Conservation (phyloP, 1,139 yeast genomes). For the Pichia sp. region DNA sequence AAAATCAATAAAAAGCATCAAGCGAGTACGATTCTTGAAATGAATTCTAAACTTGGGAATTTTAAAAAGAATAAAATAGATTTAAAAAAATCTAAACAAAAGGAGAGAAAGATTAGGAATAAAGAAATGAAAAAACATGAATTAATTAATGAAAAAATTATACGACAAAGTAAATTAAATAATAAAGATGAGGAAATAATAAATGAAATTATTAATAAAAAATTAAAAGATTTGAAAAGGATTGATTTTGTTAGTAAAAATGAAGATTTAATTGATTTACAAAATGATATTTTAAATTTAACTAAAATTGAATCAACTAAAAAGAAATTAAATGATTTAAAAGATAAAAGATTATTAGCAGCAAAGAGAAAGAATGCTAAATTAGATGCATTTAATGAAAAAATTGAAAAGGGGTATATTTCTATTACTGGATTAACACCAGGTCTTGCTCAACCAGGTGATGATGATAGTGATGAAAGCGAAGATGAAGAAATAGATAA, state of each 20-base stretch:
- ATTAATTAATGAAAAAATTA: conserved; percentile 37
- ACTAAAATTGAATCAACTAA: conserved; percentile 7
- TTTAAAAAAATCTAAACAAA: conserved; percentile 11
- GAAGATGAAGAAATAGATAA: conserved; percentile 14
- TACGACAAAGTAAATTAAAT: conserved; percentile 46
- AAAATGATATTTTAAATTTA: conserved; percentile 16
- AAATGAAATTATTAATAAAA: conserved; percentile 43
- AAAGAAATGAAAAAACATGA: conserved; percentile 34
- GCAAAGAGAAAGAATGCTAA: conserved; percentile 29
- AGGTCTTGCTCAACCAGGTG: conserved; percentile 85
- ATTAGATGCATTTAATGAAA: conserved; percentile 32
- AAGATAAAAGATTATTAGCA: conserved; percentile 5
- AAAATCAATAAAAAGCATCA: conserved; percentile 10
- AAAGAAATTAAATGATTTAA: conserved; percentile 7
- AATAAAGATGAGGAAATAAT: conserved; percentile 35
- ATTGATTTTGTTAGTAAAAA: conserved; percentile 40
- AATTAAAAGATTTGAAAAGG: conserved; percentile 38
- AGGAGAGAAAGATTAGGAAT: conserved; percentile 22
- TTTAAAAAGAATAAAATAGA: conserved; percentile 5
- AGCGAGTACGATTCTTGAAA: conserved; percentile 11
- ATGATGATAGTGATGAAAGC: conserved; percentile 31
- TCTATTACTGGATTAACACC: conserved; percentile 76
- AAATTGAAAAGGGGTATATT: conserved; percentile 38
- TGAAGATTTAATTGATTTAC: conserved; percentile 33
- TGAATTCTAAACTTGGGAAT: conserved; percentile 9